Percentiles rank a stretch among this genome's conserved stretches.
Evolutionary conservation across 768 basidiomycete species (phyloP).

Genomic region (Suillus plorans): DNA sequence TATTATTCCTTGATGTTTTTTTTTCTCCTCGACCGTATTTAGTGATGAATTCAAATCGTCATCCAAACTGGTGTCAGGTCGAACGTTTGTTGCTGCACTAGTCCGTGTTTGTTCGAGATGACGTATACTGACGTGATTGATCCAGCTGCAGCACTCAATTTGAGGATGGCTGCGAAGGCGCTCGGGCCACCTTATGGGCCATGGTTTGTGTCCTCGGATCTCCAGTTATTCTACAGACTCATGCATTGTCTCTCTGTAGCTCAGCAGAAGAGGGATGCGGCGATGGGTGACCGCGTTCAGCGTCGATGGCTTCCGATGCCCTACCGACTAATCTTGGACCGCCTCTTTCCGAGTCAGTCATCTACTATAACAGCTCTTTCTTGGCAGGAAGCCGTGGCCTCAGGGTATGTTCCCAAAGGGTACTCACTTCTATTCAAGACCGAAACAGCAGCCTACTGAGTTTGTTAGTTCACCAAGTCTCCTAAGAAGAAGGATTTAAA

Average conservation of each 20-base stretch:
- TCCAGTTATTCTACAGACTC: constrained; percentile 5
- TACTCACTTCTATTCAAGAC: neutral
- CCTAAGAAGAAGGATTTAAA: neutral
- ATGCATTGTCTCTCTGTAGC: constrained; percentile 38
- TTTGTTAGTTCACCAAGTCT: neutral
- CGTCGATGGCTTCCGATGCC: constrained; percentile 26
- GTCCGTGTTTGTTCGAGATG: constrained; percentile 4
- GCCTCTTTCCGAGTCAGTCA: neutral
- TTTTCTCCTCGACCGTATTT: constrained; percentile 46
- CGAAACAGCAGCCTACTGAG: neutral
- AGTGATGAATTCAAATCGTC: constrained; percentile 41
- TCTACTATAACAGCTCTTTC: constrained; percentile 17
- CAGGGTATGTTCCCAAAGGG: neutral
- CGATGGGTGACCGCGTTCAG: constrained; percentile 22
- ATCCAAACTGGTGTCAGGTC: constrained; percentile 17
- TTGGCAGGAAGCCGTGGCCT: neutral
- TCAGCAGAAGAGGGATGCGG: constrained; percentile 56
- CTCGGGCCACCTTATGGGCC: constrained; percentile 64
- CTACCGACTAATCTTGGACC: constrained; percentile 30
- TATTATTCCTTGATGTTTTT: constrained; percentile 36
- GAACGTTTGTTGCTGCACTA: constrained; percentile 2
- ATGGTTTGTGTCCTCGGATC: constrained; percentile 49
- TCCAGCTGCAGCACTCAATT: constrained; percentile 33
- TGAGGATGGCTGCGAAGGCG: constrained; percentile 70
- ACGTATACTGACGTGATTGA: constrained; percentile 4